Percentiles rank a stretch among this genome's conserved stretches.
Evolutionary conservation across 805 yeast genomes (phyloP).

Genomic region (Henningerozyma blattae): DNA sequence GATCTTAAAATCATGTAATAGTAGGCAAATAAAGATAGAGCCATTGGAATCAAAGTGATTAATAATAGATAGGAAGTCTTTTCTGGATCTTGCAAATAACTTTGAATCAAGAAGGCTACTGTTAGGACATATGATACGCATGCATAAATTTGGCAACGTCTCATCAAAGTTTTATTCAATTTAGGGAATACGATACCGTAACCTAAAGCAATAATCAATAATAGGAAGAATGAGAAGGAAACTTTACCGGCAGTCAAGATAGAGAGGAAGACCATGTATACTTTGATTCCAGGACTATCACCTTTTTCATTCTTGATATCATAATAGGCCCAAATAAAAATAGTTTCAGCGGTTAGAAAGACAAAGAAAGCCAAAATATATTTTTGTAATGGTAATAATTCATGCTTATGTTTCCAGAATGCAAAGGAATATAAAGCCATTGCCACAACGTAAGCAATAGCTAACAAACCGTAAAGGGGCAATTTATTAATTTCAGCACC

Average conservation of each 20-base stretch:
- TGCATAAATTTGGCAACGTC: conserved; percentile 51
- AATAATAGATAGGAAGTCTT: conserved; percentile 39
- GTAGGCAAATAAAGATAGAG: conserved; percentile 55
- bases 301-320: conserved; percentile 66
- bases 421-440: conserved; percentile 77
- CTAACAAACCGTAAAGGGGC: conserved; percentile 76
- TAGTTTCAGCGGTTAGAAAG: conserved; percentile 72
- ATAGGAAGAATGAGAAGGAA: conserved; percentile 77
- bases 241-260: conserved; percentile 69
- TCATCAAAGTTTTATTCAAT: conserved; percentile 63
- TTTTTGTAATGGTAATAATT: conserved; percentile 79
- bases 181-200: conserved; percentile 90
- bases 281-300: conserved; percentile 43
- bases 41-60: conserved; percentile 57
- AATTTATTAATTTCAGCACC: conserved; percentile 88
- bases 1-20: conserved; percentile 67
- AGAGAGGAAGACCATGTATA: conserved; percentile 68
- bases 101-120: conserved; percentile 40
- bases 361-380: conserved; percentile 79
- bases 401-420: conserved; percentile 74
- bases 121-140: conserved; percentile 44
- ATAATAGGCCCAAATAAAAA: conserved; percentile 84
- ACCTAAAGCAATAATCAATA: conserved; percentile 79
- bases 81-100: conserved; percentile 40
- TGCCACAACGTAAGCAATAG: conserved; percentile 72